These are phyloP conservation scores for Retiboletus flavoniger DNA, from an alignment of 1,284 basidiomycete genomes.

Conservation along the genomic window DNA sequence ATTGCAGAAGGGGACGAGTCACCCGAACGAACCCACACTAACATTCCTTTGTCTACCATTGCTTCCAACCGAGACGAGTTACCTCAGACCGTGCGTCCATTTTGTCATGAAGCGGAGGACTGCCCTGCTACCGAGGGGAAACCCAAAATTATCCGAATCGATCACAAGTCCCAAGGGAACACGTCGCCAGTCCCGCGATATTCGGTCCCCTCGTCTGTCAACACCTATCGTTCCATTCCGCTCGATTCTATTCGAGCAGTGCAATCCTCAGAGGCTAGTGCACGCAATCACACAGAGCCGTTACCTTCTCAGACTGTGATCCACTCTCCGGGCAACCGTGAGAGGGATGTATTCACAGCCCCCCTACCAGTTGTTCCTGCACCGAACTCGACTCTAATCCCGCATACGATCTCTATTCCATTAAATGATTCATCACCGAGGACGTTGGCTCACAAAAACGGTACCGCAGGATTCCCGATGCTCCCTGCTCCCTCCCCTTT, in stretches of 20 bases:
- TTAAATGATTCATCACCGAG: conserved; percentile 32
- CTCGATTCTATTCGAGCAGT: conserved; percentile 34
- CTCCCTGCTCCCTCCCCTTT: conserved; percentile 66
- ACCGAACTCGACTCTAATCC: conserved; percentile 10
- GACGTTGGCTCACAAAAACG: conserved; percentile 35
- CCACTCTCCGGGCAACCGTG: conserved; percentile 16
- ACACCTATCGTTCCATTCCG: conserved; percentile 41
- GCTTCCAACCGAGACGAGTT: background rate
- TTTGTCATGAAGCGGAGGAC: background rate
- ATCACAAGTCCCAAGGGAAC: background rate
- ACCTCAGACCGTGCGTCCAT: background rate
- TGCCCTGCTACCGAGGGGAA: background rate
- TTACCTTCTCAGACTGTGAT: conserved; percentile 14
- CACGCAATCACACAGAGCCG: conserved; percentile 20
- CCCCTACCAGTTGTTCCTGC: conserved; percentile 34
- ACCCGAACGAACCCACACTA: conserved; percentile 39
- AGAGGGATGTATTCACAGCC: conserved; percentile 24
- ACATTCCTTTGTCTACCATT: conserved; percentile 17
- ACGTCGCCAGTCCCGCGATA: background rate
- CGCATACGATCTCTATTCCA: conserved; percentile 27
- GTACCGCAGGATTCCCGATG: conserved; percentile 47
- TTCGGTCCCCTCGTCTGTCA: conserved; percentile 24
- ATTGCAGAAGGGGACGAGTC: conserved; percentile 71
- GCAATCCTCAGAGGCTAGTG: conserved; percentile 6
- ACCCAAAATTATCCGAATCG: background rate